Evolutionary conservation across 2,329 filamentous ascomycete genomes (phyloP), one percentile per base, ranked within the genome.

Genomic region (Keithomyces neogunnii): DNA sequence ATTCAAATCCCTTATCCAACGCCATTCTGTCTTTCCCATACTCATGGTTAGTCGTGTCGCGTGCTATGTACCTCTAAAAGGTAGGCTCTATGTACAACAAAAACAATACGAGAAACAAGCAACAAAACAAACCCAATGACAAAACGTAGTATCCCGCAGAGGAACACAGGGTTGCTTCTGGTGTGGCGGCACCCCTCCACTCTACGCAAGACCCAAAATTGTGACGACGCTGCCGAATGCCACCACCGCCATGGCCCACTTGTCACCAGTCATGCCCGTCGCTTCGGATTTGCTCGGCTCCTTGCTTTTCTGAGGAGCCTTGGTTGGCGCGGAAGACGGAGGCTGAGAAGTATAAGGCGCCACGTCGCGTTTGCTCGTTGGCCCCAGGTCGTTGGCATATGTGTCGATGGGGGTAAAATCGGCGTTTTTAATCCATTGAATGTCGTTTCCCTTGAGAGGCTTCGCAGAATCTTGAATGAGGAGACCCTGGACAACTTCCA

Each of bases 401-500:
- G 54, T 55, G 42, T 59, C 48, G 9, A 56, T 48, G 35, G 54
- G 53, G 45, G 19, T 52, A 59, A 55, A 66, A 29, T 40, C 51
- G 45, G 51, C 48, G 29, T 53, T 11, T 36, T 39, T 53, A 13
- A 43, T 33, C 52, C 49, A 49, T 62, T 74, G 68, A 60, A 81
- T 77, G 45, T 77, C 66, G 13, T 70, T 67, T 6, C 68, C 72
- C 59, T 66, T 67, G 35, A 79, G 65, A 1, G 81, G 81, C 5
- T 72, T 64, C 3, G 62, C 53, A 1, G 73, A 68, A 4, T 69
- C 58, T 11, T 66, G 59, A 11, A 72, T 68, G 47, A 86, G 66
- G 3, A 84, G 68, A 3, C 80, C 80, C 61, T 85, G 82, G 13
- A 86, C 70, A 1, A 75, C 73, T 66, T 85, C 82, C 47, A 86